Base-by-base conservation (phyloP, 345 rosid species). In the Arabis alpina region DNA sequence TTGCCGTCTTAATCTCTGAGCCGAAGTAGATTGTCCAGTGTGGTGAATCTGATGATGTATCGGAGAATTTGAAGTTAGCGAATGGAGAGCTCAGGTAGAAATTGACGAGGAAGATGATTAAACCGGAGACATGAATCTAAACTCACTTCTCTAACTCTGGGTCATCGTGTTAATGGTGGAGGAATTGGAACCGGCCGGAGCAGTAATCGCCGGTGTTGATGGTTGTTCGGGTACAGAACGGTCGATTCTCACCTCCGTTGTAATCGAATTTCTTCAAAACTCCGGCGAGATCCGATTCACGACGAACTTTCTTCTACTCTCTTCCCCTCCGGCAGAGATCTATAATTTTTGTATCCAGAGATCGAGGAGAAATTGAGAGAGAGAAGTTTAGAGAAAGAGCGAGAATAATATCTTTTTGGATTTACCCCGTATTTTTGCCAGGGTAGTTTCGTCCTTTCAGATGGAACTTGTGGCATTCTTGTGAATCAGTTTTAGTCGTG, bases 61-160 rank as follows among this genome's bases (percentile, higher is more conserved):
- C 12, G 73, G 86, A n/a, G 87, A 86, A 53, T 82, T 84, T 13
- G 82, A 44, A 24, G 59, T 40, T 71, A 70, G 54, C 10, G 45
- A 71, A 76, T 82, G 80, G 28, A 75, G 80, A 74, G 82, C 84
- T 45, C 79, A 80, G 40, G 80, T 0, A 0, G 23, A 19, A 19
- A 19, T 19, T 19, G 23, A 19, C 23, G 23, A 63, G 3, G 71
- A 83, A 6, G 79, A 73, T 0, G 80, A 78, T 6, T 87, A 75
- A 8, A 68, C 67, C 0, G 97, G 91, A 70, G 97, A 83, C 97
- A 91, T 89, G 68, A 89, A 91, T 67, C 96, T 69, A 93, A 91
- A 27, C 92, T 85, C 2, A 89, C 93, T 73, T 89, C 96, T 73
- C 97, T 85, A 1, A 91, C 96, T 58, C 96, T 81, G 0, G 88